Percentiles rank a stretch among this genome's conserved stretches.
These are phyloP conservation scores for Wickerhamiella siamensis DNA, from an alignment of 805 yeast species.

Conservation along the genomic window DNA sequence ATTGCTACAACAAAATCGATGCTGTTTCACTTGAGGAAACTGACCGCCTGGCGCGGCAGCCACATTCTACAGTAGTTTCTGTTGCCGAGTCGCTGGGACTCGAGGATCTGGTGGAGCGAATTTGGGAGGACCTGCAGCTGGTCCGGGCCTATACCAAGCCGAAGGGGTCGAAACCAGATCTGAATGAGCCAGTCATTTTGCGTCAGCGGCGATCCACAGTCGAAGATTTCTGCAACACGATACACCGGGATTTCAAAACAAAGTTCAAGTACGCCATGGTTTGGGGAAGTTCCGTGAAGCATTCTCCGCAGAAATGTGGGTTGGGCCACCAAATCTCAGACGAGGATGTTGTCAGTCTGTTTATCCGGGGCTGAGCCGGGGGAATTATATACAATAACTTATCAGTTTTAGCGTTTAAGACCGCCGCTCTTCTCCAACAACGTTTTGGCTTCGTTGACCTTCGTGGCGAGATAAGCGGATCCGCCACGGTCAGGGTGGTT, in stretches of 20 bases:
- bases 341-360: slow-evolving; percentile 87
- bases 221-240: slow-evolving; percentile 78
- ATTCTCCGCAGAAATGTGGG: slow-evolving; percentile 95
- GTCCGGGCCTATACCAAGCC: slow-evolving; percentile 72
- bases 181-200: slow-evolving; percentile 83
- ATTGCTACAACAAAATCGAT: slow-evolving; percentile 89
- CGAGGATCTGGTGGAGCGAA: slow-evolving; percentile 77
- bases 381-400: neutral
- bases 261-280: slow-evolving; percentile 89
- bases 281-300: slow-evolving; percentile 93
- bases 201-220: slow-evolving; percentile 58
- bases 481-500: slow-evolving; percentile 91
- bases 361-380: slow-evolving; percentile 44
- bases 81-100: slow-evolving; percentile 81
- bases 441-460: slow-evolving; percentile 76
- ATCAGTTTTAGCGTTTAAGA: slow-evolving; percentile 11
- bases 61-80: slow-evolving; percentile 86
- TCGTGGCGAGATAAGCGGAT: slow-evolving; percentile 64
- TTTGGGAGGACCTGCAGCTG: slow-evolving; percentile 77
- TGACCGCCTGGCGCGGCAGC: slow-evolving; percentile 80
- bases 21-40: slow-evolving; percentile 91
- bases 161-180: slow-evolving; percentile 69
- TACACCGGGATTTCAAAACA: slow-evolving; percentile 83
- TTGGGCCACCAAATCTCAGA: slow-evolving; percentile 68
- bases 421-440: slow-evolving; percentile 43